Evolutionary conservation across 2,329 filamentous ascomycete species (phyloP).

Genomic region (Berkeleyomyces rouxiae): DNA sequence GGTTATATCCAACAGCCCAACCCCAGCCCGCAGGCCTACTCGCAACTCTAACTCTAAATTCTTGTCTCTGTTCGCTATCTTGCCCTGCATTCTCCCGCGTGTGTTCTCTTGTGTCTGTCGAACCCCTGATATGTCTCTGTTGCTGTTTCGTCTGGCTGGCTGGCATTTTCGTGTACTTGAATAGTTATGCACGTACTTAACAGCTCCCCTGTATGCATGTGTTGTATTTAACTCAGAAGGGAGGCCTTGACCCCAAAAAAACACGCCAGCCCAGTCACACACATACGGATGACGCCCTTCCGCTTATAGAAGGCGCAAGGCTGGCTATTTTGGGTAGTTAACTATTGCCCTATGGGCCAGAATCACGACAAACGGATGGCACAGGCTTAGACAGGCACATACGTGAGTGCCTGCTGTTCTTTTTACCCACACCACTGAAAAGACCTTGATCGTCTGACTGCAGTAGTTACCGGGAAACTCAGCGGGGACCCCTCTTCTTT

Average conservation of each 20-base stretch:
- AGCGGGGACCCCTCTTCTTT: background rate
- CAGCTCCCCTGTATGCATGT: too few species aligned
- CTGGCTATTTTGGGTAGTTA: background rate
- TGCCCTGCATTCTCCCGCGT: background rate
- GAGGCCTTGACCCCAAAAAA: background rate
- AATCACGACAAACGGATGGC: background rate
- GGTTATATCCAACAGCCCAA: too few species aligned
- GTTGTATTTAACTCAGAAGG: background rate
- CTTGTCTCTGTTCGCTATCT: background rate
- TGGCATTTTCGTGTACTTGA: background rate
- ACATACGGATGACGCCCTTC: background rate
- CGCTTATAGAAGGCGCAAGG: background rate
- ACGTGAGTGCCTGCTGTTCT: background rate
- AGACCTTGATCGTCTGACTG: background rate
- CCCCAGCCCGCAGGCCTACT: too few species aligned
- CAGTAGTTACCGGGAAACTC: background rate
- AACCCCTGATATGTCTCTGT: background rate
- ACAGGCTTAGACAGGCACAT: background rate
- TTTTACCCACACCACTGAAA: background rate
- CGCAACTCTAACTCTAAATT: background rate
- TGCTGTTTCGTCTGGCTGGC: background rate
- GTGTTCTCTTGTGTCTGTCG: too few species aligned
- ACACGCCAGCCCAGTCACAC: too few species aligned
- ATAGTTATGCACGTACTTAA: background rate
- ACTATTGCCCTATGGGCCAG: background rate